Evolutionary conservation across 2,329 filamentous ascomycete genomes (phyloP).

Genomic region (Graphilbum ipis-grandicollis): DNA sequence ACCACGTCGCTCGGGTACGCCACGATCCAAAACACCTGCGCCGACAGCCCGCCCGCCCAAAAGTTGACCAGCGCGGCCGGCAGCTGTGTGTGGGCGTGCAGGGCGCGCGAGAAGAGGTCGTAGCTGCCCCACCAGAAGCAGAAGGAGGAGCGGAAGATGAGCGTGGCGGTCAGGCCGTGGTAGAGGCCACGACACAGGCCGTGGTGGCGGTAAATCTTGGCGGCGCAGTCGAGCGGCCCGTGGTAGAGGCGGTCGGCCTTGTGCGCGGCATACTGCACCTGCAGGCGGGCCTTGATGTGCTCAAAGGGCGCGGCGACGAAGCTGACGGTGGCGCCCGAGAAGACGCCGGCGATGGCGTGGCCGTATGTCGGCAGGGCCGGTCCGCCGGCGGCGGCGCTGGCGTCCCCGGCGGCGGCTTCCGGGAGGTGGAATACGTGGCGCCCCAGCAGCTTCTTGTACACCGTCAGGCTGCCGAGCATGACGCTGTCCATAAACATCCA

Average conservation of each 20-base stretch:
- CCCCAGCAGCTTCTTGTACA: conserved; percentile 72
- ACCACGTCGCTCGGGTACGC: conserved; percentile 86
- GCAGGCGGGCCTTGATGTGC: conserved; percentile 83
- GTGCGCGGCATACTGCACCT: conserved; percentile 77
- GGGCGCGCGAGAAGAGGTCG: conserved; percentile 56
- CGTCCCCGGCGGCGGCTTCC: conserved; percentile 24
- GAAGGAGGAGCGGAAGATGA: conserved; percentile 84
- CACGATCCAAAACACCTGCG: conserved; percentile 87
- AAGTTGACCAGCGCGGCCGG: conserved; percentile 78
- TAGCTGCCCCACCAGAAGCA: conserved; percentile 99
- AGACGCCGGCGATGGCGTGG: conserved; percentile 72
- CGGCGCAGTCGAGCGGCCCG: conserved; percentile 70
- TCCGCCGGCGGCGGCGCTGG: conserved; percentile 16
- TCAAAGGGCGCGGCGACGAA: conserved; percentile 90
- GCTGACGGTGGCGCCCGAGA: conserved; percentile 78
- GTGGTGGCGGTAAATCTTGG: conserved; percentile 52
- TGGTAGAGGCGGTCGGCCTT: conserved; percentile 66
- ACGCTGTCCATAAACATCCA: conserved; percentile 96
- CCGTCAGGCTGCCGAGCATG: conserved; percentile 82
- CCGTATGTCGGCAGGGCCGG: conserved; percentile 54
- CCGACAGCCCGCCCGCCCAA: conserved; percentile 86
- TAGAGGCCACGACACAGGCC: conserved; percentile 62
- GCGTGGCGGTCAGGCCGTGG: conserved; percentile 67
- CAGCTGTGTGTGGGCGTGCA: conserved; percentile 43
- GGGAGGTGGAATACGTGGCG: conserved; percentile 50